Base-by-base conservation (phyloP, 1,284 basidiomycete species). In the Pseudozyma sp. region DNA sequence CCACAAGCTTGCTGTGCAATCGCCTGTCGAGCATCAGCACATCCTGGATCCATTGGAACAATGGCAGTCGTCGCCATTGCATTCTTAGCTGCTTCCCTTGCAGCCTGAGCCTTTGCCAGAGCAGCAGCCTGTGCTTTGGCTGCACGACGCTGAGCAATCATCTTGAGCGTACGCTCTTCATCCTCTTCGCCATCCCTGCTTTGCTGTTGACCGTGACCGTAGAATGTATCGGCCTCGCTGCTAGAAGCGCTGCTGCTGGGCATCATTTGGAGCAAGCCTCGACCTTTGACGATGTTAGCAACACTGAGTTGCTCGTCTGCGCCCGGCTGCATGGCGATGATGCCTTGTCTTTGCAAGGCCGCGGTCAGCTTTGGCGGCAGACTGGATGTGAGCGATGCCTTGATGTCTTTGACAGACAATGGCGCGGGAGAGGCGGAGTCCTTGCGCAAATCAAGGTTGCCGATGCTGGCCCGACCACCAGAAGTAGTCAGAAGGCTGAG, bases 91-190 rank as follows among this genome's bases (percentile, higher is more conserved):
- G 53, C 31, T 21, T 67, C 51, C 14, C 65, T 38, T 18, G 68
- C 54, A 48, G 59, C 53, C 18, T 60, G 68, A 36, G 70, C 57
- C 44, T 60, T 59, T 11, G 56, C 62, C 12, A 61, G 38, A 1
- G 61, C 70, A 13, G 45, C 39, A 5, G 78, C 75, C 40, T 76
- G 68, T 9, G 64, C 65, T 39, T 67, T 75, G 44, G 69, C 74
- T 14, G 71, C 75, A n/a, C 80, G 76, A 25, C 78, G 72, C 48
- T 78, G 72, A 16, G 82, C 82, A 18, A 82, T 72, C 35, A 75
- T 59, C 18, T 80, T 77, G 43, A 83, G 69, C 45, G 82, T 83
- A 19, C 64, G 69, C 63, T 83, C 82, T 52, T 83, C 82, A 52
- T 83, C 82, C 55, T 83, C 81, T 44, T 80, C 79, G 35, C 59